These are phyloP conservation scores for Parathielavia appendiculata DNA, from an alignment of 495 filamentous ascomycete genomes.

Conservation along the genomic window DNA sequence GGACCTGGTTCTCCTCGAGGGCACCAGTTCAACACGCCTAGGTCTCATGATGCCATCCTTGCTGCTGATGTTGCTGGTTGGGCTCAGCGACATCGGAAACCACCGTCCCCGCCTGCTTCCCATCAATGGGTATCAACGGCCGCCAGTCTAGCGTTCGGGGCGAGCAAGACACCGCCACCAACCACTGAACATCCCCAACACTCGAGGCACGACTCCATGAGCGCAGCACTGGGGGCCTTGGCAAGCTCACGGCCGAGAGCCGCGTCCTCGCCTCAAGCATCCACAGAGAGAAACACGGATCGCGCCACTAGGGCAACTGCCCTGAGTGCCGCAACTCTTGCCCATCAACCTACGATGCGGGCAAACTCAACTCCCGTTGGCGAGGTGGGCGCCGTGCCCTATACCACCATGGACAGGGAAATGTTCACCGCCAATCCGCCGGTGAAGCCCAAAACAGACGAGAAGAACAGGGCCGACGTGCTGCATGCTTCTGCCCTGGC, in stretches of 20 bases:
- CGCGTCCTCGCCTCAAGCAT: constrained; percentile 54
- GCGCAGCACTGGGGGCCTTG: constrained; percentile 71
- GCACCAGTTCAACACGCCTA: constrained; percentile 52
- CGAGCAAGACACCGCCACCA: constrained; percentile 18
- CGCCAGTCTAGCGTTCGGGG: constrained; percentile 51
- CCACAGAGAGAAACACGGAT: constrained; percentile 50
- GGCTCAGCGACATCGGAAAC: constrained; percentile 49
- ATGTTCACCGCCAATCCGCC: constrained; percentile 76
- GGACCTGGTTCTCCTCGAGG: constrained; percentile 30
- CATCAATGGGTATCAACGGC: constrained; percentile 51
- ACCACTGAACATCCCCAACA: constrained; percentile 31
- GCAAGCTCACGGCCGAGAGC: constrained; percentile 56
- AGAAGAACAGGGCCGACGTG: constrained; percentile 62
- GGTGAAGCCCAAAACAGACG: constrained; percentile 65
- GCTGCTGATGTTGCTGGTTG: constrained; percentile 64
- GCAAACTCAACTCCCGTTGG: constrained; percentile 27
- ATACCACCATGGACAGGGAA: constrained; percentile 49
- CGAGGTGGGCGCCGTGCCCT: constrained; percentile 40
- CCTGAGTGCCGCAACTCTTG: constrained; percentile 59
- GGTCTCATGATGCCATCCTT: constrained; percentile 66
- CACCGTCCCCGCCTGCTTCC: constrained; percentile 33
- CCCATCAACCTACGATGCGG: constrained; percentile 41
- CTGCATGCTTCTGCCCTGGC: constrained; percentile 75
- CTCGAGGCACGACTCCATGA: constrained; percentile 62
- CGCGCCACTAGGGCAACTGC: constrained; percentile 56